A percentile compares a stretch with the other conserved stretches of the same genome.
Evolutionary conservation across 1,284 basidiomycete genomes (phyloP).

Genomic region (Trichosporon inkin): DNA sequence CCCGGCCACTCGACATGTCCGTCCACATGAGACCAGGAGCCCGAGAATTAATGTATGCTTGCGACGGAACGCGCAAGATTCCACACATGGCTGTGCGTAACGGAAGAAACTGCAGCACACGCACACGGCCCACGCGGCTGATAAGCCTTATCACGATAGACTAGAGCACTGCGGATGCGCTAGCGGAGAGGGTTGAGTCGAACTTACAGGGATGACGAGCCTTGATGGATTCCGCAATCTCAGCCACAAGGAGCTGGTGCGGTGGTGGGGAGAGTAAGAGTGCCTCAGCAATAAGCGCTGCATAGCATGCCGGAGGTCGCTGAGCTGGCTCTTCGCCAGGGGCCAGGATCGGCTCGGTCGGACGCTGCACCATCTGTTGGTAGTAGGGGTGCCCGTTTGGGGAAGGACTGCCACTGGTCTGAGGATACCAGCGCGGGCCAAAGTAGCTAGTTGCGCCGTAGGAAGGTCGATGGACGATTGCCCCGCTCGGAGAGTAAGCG

Average conservation of each 20-base stretch:
- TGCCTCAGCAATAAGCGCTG: slow-evolving; percentile 48
- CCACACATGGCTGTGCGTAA: background rate
- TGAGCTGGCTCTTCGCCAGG: slow-evolving; percentile 42
- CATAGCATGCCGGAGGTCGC: slow-evolving; percentile 44
- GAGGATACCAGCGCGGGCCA: background rate
- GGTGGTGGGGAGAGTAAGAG: slow-evolving; percentile 40
- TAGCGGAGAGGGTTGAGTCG: background rate
- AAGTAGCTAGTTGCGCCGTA: background rate
- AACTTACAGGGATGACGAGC: slow-evolving; percentile 45
- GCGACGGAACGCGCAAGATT: background rate
- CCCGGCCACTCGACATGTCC: too few relatives aligned
- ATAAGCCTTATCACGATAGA: background rate
- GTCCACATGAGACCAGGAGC: too few relatives aligned
- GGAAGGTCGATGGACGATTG: background rate
- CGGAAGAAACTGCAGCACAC: background rate
- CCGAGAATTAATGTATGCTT: background rate
- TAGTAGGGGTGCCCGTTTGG: background rate
- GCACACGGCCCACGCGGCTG: background rate
- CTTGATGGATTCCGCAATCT: slow-evolving; percentile 49
- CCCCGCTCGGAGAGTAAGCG: too few relatives aligned
- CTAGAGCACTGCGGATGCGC: background rate
- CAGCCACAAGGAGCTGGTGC: slow-evolving; percentile 47
- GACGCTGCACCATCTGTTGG: slow-evolving; percentile 1
- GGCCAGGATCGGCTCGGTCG: slow-evolving; percentile 39
- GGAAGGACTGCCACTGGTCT: background rate